Evolutionary conservation across 306 rosid genomes (phyloP).

Genomic region (Notholithocarpus densiflorus): DNA sequence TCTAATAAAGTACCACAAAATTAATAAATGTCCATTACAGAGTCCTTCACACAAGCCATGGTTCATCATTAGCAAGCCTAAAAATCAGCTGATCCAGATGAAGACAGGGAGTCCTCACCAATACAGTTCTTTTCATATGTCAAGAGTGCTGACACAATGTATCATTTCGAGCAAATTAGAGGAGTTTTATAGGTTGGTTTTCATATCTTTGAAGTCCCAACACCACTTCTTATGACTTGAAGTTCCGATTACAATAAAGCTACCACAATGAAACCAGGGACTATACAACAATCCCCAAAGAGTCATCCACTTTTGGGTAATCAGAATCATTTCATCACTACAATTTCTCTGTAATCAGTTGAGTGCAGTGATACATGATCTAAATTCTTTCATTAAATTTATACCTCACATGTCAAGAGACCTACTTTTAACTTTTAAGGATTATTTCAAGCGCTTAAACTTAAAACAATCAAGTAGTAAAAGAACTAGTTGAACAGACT

Average conservation of each 20-base stretch:
- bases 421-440: neutral
- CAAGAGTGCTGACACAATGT: neutral
- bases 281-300: neutral
- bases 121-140: neutral
- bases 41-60: neutral
- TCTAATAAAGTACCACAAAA: no score
- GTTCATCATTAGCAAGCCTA: constrained; percentile 1
- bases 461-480: neutral
- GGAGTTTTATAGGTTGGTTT: no score
- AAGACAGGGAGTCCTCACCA: neutral
- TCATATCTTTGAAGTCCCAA: neutral
- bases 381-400: neutral
- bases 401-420: neutral
- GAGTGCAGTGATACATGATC: neutral
- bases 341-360: neutral
- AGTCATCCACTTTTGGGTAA: neutral
- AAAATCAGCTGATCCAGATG: neutral
- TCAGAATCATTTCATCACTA: neutral
- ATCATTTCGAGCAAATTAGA: neutral
- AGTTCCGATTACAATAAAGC: neutral
- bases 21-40: neutral
- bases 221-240: neutral
- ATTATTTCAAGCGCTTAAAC: neutral
- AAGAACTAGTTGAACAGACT: neutral
- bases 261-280: neutral